Evolutionary conservation across 257 asterid species (phyloP), one percentile per base, ranked within the genome.

Genomic region (Orobanche coerulescens): DNA sequence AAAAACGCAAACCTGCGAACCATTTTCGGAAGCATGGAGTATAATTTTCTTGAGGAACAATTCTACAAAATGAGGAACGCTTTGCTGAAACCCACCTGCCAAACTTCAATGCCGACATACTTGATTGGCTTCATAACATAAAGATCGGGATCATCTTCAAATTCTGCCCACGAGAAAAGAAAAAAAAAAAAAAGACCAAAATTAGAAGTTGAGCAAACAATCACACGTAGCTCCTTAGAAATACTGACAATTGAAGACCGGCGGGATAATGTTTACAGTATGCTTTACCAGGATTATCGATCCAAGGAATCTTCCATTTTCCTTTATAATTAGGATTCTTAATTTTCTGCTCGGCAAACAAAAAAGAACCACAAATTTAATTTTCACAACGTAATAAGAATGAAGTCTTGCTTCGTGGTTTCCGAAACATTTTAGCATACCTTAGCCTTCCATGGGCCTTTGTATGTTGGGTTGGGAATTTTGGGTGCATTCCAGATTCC

Each of bases 251-350:
- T 9, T 40, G 49, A 55, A 67, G 50, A 18, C 23, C 6, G n/a
- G 25, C 34, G 28, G 57, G 44, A 1, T 26, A 51, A 36, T 56
- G 15, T 15, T 3, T 23, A 47, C 34, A 48, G 2, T 20, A 65
- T 36, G 43, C 64, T 53, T 62, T 75, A 86, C 95, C 97, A 70
- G 97, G 97, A 81, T 90, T 90, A 63, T 90, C 97, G 56, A 90
- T 78, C 93, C 90, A 87, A 37, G 95, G 95, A 55, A 77, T 81
- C 82, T 75, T 90, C 97, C 97, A 90, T 77, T 90, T 87, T 60
- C 97, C 97, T 81, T 87, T 82, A 67, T 90, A 90, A 65, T 87
- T 83, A 20, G 97, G 97, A 66, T 90, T 90, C 82, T 90, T 90
- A 75, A 87, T 85, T 77, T 64, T 85, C 97, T 87, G 81, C 40